Evolutionary conservation across 2,329 filamentous ascomycete species (phyloP).

Genomic region (Beauveria sp.): DNA sequence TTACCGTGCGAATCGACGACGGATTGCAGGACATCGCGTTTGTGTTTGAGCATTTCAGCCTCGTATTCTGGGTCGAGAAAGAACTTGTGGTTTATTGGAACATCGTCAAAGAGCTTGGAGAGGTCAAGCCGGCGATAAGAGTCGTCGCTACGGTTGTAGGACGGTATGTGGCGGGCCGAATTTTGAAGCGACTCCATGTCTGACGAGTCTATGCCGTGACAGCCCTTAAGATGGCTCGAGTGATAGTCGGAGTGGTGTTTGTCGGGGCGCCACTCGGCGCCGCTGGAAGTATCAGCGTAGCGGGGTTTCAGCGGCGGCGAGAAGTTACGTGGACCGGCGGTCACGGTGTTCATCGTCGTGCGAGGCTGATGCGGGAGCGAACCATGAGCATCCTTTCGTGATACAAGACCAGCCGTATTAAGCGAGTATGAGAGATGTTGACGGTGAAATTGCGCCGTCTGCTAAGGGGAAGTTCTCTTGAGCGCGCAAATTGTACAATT

Average conservation of each 20-base stretch:
- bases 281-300: neutral
- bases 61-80: slow-evolving; percentile 9
- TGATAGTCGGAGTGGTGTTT: neutral
- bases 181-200: neutral
- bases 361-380: neutral
- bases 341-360: slow-evolving; percentile 3
- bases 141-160: neutral
- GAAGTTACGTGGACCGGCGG: slow-evolving; percentile 6
- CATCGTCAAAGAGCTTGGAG: slow-evolving; percentile 4
- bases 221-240: neutral
- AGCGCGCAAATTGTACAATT: neutral
- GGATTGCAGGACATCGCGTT: slow-evolving; percentile 2
- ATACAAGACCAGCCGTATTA: neutral
- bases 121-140: neutral
- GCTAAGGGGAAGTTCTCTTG: neutral
- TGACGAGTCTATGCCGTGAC: neutral
- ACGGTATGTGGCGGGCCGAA: neutral
- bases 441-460: neutral
- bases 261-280: neutral
- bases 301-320: slow-evolving; percentile 1
- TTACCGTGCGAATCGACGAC: slow-evolving; percentile 8
- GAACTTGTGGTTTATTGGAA: slow-evolving; percentile 6
- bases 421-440: neutral
- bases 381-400: slow-evolving; percentile 7
- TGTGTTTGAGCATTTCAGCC: slow-evolving; percentile 10